A percentile compares a stretch with the other conserved stretches of the same genome.
Conservation (phyloP, 1,139 yeast species). For the Zygosaccharomyces pseudobailii region DNA sequence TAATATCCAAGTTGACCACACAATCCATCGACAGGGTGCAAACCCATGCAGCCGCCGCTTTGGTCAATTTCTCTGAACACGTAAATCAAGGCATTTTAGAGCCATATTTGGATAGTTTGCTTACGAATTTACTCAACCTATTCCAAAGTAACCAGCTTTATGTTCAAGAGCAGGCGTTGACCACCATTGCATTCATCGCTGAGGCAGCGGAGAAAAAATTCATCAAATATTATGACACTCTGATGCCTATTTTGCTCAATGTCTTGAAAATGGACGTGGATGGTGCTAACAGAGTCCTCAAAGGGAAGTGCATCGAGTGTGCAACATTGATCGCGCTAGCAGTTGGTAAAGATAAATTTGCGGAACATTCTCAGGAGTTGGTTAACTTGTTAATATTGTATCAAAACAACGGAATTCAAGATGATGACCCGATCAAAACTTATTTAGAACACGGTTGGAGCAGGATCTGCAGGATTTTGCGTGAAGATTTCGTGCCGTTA, state of each 20-base stretch:
- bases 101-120: constrained; percentile 79
- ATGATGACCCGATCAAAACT: constrained; percentile 81
- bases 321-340: constrained; percentile 91
- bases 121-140: constrained; percentile 67
- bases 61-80: constrained; percentile 90
- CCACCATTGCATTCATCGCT: constrained; percentile 95
- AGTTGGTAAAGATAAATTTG: constrained; percentile 90
- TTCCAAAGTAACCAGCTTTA: constrained; percentile 83
- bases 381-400: constrained; percentile 69
- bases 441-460: constrained; percentile 97
- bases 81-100: constrained; percentile 84
- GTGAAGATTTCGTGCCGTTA: constrained; percentile 82
- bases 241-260: constrained; percentile 83
- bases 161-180: constrained; percentile 94
- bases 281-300: constrained; percentile 70
- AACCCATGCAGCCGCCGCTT: constrained; percentile 97
- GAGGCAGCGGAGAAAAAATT: constrained; percentile 95
- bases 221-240: constrained; percentile 85
- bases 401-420: constrained; percentile 52
- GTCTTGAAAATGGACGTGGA: constrained; percentile 79
- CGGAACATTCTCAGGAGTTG: constrained; percentile 69
- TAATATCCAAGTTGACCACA: constrained; percentile 71
- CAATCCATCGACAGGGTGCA: constrained; percentile 84
- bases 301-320: constrained; percentile 95
- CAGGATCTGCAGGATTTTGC: constrained; percentile 80